Conservation (phyloP, 177 flowering plant species). For the Vitis hybrid region DNA sequence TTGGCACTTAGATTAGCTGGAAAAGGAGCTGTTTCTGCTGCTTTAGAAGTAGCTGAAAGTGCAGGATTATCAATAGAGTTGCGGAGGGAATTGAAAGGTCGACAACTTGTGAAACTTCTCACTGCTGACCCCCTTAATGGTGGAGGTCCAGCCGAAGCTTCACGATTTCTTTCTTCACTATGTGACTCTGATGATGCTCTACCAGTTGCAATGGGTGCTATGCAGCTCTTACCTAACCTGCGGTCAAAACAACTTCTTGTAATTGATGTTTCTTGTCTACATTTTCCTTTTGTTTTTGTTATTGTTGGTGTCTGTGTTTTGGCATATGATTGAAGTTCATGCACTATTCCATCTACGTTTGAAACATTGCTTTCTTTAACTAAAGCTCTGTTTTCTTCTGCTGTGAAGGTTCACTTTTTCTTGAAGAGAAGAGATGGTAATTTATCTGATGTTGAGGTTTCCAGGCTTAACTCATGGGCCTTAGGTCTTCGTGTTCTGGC, state of each 20-base stretch:
- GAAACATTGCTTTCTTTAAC: background rate
- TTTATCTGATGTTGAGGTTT: slow-evolving; percentile 78
- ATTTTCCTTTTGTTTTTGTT: background rate
- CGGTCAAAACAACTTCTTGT: slow-evolving; percentile 98
- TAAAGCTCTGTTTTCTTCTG: background rate
- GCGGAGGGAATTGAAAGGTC: slow-evolving; percentile 91
- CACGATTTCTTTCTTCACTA: slow-evolving; percentile 95
- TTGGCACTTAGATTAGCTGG: slow-evolving; percentile 94
- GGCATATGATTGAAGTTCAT: background rate
- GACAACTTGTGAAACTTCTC: slow-evolving; percentile 97
- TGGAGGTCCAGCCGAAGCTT: slow-evolving; percentile 99
- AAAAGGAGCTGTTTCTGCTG: slow-evolving; percentile 98
- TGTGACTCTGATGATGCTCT: slow-evolving; percentile 94
- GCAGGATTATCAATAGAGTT: slow-evolving; percentile 85
- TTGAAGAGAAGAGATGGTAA: slow-evolving; percentile 88
- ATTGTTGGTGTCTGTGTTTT: background rate
- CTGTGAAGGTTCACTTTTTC: slow-evolving; percentile 93
- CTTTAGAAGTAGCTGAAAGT: slow-evolving; percentile 98
- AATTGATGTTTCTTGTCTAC: slow-evolving; percentile 20
- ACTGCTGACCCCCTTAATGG: slow-evolving; percentile 95
- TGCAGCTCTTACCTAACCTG: slow-evolving; percentile 91
- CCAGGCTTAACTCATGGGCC: slow-evolving; percentile 96
- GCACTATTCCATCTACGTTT: background rate
- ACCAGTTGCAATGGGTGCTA: slow-evolving; percentile 98
- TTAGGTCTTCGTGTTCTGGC: slow-evolving; percentile 95